Base-by-base conservation (phyloP, 495 filamentous ascomycete genomes). In the Aspergillus egyptiacus region DNA sequence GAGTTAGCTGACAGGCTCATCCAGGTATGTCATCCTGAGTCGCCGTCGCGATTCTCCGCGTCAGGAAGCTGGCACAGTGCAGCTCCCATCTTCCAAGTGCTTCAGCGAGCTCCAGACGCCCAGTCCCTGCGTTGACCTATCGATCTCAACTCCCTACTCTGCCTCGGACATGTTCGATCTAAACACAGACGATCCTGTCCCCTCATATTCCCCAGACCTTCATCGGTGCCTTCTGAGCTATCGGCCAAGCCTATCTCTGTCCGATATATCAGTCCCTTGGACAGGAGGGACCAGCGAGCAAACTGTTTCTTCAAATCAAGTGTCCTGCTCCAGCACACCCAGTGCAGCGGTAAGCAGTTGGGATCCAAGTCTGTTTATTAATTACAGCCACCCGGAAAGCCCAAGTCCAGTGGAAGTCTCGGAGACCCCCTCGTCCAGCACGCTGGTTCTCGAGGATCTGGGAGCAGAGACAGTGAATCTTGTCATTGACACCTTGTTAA, bases 391-490 rank as follows among this genome's bases (percentile, higher is more conserved):
- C 18, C 30, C 42, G 5, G 42, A 46, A 1, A 46, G 11, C 27
- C 30, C 41, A 6, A 32, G 30, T 8, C 22, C 24, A 13, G 22
- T 13, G 4, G 36, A 39, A 17, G 3, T 3, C 10, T 25, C 37
- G 1, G 22, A 8, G 19, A 24, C 20, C 4, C 11, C 9, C 19
- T 1, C 36, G 2, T 28, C 41, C 6, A 45, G 42, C 13, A 46
- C 42, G 20, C 42, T 46, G 2, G 42, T 46, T 0, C 31, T 46
- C 19, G 42, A 46, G 14, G 42, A 35, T 20, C 42, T 46, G 4
- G 19, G 17, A 3, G 30, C 31, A 3, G 42, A 46, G 24, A 46
- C 42, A 14, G 42, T 46, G 5, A 46, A 35, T 11, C 42, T 46
- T 1, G 42, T 46, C 18, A 35, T 46, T 11, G 42, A 46, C 20